These are phyloP conservation scores for Aphanomyces astaci DNA, from an alignment of 352 stramenopile species.

Conservation along the genomic window DNA sequence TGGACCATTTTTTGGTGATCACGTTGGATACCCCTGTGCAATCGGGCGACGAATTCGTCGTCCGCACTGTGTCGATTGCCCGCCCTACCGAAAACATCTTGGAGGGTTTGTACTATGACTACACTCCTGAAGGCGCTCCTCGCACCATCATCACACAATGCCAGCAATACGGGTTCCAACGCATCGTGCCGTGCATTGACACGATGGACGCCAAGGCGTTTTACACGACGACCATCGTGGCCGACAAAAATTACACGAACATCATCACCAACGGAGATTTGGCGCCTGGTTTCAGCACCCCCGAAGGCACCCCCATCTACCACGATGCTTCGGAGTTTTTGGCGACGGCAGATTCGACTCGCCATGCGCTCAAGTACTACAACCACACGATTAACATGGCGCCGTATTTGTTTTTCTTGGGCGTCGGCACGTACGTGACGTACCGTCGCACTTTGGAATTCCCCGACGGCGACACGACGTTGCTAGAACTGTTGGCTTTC, in stretches of 20 bases:
- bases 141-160: slow-evolving; percentile 80
- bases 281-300: slow-evolving; percentile 51
- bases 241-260: slow-evolving; percentile 67
- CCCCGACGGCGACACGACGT: slow-evolving; percentile 58
- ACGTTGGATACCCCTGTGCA: slow-evolving; percentile 46
- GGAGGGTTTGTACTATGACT: slow-evolving; percentile 72
- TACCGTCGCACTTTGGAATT: slow-evolving; percentile 66
- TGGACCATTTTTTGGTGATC: slow-evolving; percentile 65
- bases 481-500: slow-evolving; percentile 66
- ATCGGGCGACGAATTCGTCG: slow-evolving; percentile 54
- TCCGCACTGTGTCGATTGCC: slow-evolving; percentile 54
- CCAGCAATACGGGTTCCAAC: slow-evolving; percentile 73
- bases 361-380: slow-evolving; percentile 69
- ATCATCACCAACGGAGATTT: slow-evolving; percentile 75
- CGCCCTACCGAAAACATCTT: slow-evolving; percentile 70
- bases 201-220: slow-evolving; percentile 76
- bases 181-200: slow-evolving; percentile 69
- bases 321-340: slow-evolving; percentile 46
- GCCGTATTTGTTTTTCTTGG: slow-evolving; percentile 72
- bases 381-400: slow-evolving; percentile 83
- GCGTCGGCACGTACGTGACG: slow-evolving; percentile 68
- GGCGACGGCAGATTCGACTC: slow-evolving; percentile 38
- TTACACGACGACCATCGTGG: slow-evolving; percentile 71
- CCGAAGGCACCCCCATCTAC: slow-evolving; percentile 52
- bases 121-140: slow-evolving; percentile 51